phyloP scores from a whole-genome alignment of 345 rosid genomes.

The Arabidopsis suecica region DNA sequence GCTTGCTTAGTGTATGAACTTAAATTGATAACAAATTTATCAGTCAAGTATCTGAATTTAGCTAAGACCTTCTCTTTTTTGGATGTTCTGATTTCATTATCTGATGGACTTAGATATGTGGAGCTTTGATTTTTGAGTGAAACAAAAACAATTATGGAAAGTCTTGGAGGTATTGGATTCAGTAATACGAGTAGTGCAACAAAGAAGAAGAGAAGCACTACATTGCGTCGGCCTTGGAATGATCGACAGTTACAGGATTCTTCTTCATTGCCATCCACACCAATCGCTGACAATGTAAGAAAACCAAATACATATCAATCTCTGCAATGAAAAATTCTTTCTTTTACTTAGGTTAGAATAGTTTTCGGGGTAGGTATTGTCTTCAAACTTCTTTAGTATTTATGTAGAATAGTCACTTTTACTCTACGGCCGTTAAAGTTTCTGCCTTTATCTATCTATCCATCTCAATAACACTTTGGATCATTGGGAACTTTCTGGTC shows the following conservation, averaged over 20 bases:
- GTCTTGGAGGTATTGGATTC: slow-evolving; percentile 57
- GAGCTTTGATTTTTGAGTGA: slow-evolving; percentile 14
- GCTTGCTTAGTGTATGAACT: background rate
- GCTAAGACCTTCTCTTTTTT: slow-evolving; percentile 1
- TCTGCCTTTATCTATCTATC: slow-evolving; percentile 1
- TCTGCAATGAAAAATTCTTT: background rate
- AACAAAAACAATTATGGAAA: slow-evolving; percentile 53
- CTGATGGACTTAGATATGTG: slow-evolving; percentile 20
- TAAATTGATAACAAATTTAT: background rate
- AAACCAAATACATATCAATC: background rate
- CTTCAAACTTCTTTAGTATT: background rate
- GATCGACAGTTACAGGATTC: slow-evolving; percentile 64
- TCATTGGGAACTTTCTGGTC: background rate
- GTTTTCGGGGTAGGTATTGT: background rate
- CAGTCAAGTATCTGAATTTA: background rate
- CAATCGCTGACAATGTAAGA: slow-evolving; percentile 67
- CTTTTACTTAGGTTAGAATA: background rate
- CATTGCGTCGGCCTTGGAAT: slow-evolving; percentile 69
- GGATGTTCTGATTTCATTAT: background rate
- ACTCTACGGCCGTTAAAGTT: background rate
- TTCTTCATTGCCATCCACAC: slow-evolving; percentile 71
- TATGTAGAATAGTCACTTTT: background rate
- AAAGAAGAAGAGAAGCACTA: slow-evolving; percentile 70
- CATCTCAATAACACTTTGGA: background rate
- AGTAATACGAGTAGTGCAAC: slow-evolving; percentile 61